Conservation (phyloP, 345 rosid genomes). For the Eutrema yunnanense region DNA sequence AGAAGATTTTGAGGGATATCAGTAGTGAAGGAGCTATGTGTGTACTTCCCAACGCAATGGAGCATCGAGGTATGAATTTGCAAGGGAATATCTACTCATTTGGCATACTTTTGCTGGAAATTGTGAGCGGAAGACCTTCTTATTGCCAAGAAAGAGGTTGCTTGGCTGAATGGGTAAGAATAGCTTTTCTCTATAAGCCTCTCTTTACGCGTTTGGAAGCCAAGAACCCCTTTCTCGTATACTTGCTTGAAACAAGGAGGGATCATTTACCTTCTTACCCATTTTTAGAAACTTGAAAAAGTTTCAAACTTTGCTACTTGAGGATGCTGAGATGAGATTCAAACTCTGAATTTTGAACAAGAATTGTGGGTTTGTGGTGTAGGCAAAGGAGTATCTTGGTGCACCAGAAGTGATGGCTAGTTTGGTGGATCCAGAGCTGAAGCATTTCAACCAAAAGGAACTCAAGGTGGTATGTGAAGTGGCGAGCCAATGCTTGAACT, state of each 20-base stretch:
- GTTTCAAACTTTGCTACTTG: not conserved
- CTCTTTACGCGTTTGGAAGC: not conserved
- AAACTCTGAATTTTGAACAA: not conserved
- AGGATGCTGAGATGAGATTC: not conserved
- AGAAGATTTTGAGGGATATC: conserved; percentile 59
- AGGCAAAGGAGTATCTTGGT: conserved; percentile 83
- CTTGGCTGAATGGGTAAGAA: conserved; percentile 81
- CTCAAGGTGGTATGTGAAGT: conserved; percentile 75
- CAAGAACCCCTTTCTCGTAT: no score
- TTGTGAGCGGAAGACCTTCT: conserved; percentile 84
- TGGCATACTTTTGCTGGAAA: conserved; percentile 79
- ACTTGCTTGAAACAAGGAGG: no score
- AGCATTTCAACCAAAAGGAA: conserved; percentile 64
- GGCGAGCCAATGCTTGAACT: conserved; percentile 55
- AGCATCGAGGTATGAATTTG: conserved; percentile 61
- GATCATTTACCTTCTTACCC: not conserved
- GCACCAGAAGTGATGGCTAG: conserved; percentile 54
- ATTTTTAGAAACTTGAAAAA: not conserved
- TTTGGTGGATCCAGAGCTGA: conserved; percentile 83
- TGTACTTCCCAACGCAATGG: conserved; percentile 64
- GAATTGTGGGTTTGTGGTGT: conserved; percentile 12
- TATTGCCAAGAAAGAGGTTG: conserved; percentile 73
- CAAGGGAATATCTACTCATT: conserved; percentile 79
- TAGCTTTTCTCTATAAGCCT: not conserved
- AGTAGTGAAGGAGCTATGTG: conserved; percentile 71